phyloP scores from a whole-genome alignment of 208 protist genomes.

The Trypanosoma melophagium region DNA sequence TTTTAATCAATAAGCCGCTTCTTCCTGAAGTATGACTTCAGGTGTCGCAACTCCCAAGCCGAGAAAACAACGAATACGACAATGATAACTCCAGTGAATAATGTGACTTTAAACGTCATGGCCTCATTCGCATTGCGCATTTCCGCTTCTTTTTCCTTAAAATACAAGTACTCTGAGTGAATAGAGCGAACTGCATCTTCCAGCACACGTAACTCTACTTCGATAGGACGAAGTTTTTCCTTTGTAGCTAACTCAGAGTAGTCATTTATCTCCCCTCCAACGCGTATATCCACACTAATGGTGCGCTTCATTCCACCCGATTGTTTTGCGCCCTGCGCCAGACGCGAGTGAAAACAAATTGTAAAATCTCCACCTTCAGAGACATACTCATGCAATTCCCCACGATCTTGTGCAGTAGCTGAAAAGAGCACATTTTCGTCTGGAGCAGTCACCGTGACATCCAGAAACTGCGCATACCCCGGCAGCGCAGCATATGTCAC shows the following conservation, averaged over 20 bases:
- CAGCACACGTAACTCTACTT: constrained; percentile 84
- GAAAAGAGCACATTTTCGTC: constrained; percentile 23
- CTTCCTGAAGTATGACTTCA: constrained; percentile 86
- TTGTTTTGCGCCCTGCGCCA: constrained; percentile 28
- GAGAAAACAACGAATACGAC: constrained; percentile 73
- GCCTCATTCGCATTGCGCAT: constrained; percentile 89
- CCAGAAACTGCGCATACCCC: constrained; percentile 68
- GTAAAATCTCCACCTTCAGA: constrained; percentile 59
- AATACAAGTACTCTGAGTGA: constrained; percentile 88
- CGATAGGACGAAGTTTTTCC: constrained; percentile 90
- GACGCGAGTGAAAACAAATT: constrained; percentile 71
- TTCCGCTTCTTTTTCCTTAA: constrained; percentile 78
- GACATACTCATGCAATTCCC: constrained; percentile 39
- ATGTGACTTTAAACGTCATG: constrained; percentile 69
- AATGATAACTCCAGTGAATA: constrained; percentile 61
- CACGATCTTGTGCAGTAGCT: constrained; percentile 32
- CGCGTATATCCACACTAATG: constrained; percentile 39
- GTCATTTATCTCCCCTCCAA: constrained; percentile 67
- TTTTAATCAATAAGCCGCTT: constrained; percentile 90
- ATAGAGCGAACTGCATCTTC: constrained; percentile 83
- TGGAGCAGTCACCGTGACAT: constrained; percentile 39
- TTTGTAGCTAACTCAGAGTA: constrained; percentile 69
- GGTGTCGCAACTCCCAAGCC: constrained; percentile 65
- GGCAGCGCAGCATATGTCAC: constrained; percentile 53
- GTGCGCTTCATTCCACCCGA: constrained; percentile 20